Conservation (phyloP, 1,284 basidiomycete species). For the Sanguinoderma infundibulare region DNA sequence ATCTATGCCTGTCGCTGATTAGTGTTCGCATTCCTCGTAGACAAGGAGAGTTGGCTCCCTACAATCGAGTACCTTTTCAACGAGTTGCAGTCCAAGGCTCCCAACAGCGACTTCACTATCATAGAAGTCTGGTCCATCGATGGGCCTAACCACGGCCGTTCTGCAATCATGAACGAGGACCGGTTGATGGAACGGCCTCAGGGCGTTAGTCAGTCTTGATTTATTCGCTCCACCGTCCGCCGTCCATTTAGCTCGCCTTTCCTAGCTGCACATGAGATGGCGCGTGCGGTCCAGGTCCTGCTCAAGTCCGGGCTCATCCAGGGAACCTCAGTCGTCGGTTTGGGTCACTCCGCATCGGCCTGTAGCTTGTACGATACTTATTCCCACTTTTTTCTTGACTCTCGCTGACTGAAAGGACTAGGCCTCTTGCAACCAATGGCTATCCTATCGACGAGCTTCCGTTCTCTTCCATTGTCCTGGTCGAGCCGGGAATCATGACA, state of each 20-base stretch:
- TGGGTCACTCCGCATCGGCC: conserved; percentile 14
- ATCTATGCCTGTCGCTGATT: too few relatives aligned
- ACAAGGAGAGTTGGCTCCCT: conserved; percentile 35
- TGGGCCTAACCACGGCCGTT: conserved; percentile 13
- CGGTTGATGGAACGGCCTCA: background rate
- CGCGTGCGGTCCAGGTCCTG: conserved; percentile 1
- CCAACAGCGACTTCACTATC: conserved; percentile 2
- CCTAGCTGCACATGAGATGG: conserved; percentile 4
- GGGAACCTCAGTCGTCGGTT: background rate
- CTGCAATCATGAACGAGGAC: conserved; percentile 6
- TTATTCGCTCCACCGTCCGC: background rate
- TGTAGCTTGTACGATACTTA: conserved; percentile 1
- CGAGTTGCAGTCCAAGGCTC: background rate
- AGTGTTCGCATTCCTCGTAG: background rate
- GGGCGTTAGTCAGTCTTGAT: conserved; percentile 3
- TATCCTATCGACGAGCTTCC: conserved; percentile 4
- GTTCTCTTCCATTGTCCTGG: conserved; percentile 12
- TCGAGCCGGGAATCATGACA: conserved; percentile 13
- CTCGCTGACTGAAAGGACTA: background rate
- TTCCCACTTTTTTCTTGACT: background rate
- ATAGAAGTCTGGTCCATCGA: conserved; percentile 21
- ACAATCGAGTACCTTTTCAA: conserved; percentile 17
- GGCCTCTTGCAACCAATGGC: background rate
- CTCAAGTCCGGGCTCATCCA: conserved; percentile 11
- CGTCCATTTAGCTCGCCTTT: background rate